Evolutionary conservation across 192 early-diverging fungal genomes (phyloP), one percentile per base, ranked within the genome.

Genomic region (Rhizophagus prolifer): DNA sequence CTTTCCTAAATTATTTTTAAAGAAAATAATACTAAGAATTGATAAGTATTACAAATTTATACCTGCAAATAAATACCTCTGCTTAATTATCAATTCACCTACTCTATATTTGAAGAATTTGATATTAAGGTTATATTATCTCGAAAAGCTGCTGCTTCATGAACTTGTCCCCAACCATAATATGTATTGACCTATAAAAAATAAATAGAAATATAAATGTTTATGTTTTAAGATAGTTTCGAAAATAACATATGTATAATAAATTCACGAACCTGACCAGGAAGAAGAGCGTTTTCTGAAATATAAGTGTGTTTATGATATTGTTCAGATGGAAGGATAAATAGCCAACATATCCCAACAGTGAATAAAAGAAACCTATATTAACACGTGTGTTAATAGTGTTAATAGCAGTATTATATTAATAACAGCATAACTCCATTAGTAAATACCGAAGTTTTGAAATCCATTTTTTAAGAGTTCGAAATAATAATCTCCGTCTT

Each of bases 201-300:
- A 9, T n/a, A n/a, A 28, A 13, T 34, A 3, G 9, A 31, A 10
- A 60, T 34, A 30, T 21, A 47, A 9, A 8, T 61, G 47, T 50
- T 26, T 3, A 26, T 21, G n/a, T 12, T 36, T 58, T 1, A 6
- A 12, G 59, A 16, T 25, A 58, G 46, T 46, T 14, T 64, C 16
- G 4, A 25, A 31, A 9, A 21, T 14, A 21, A 64, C 21, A n/a
- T 26, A 41, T 76, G 14, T 30, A 16, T 62, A 44, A 25, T 66
- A 69, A 67, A 65, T 16, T 58, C 14, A 58, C 79, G 23, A 79
- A 90, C 93, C 79, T 90, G 88, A 54, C 87, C 90, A 19, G 92
- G 91, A 58, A 93, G 80, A 75, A 94, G 85, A 7, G 93, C 93
- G 73, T 93, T 94, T 79, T 94, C 93, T 0, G 92, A 93, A 36